Evolutionary conservation across 2,329 filamentous ascomycete genomes (phyloP), one percentile per base, ranked within the genome.

Genomic region (Microcera coccophila): DNA sequence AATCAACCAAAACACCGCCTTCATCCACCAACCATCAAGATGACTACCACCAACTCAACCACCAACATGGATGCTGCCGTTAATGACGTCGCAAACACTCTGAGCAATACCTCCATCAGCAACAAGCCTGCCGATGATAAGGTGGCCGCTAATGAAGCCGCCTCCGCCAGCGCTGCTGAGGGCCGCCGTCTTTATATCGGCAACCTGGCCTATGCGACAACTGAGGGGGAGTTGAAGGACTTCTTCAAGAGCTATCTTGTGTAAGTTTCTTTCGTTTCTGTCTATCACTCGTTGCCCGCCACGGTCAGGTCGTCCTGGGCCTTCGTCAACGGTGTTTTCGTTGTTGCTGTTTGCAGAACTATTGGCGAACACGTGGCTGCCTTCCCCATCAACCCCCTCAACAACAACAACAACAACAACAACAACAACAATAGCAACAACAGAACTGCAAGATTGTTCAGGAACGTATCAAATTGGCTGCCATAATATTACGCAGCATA

Each of bases 231-330:
- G 85, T 89, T 98, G 82, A 95, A 94, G 81, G 87, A 93, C 64
- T 98, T 98, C 82, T 98, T 98, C 86, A 91, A 93, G 81, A 87
- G 85, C 74, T 97, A 95, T 81, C 86, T 93, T 79, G 89, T 98
- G 93, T 98, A 82, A 81, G 91, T 87, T 38, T 14, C 19, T 35
- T 17, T 36, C 32, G 39, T 49, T 26, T 15, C 33, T 17, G 12
- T 29, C 16, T 39, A 5, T 31, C 9, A 26, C 14, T 20, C 19
- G 37, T 15, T 21, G 21, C 37, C 36, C 39, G 34, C 33, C 35
- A n/a, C 17, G 37, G 36, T 36, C 9, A 10, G 10, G 9, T 15
- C 15, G 16, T 20, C 9, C 33, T 21, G 33, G 15, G 11, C 20
- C 24, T 14, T 37, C 5, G 17, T 11, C 5, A 12, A 35, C 33